Evolutionary conservation across 2,329 filamentous ascomycete genomes (phyloP), one percentile per base, ranked within the genome.

Genomic region (Cladosporium sp.): DNA sequence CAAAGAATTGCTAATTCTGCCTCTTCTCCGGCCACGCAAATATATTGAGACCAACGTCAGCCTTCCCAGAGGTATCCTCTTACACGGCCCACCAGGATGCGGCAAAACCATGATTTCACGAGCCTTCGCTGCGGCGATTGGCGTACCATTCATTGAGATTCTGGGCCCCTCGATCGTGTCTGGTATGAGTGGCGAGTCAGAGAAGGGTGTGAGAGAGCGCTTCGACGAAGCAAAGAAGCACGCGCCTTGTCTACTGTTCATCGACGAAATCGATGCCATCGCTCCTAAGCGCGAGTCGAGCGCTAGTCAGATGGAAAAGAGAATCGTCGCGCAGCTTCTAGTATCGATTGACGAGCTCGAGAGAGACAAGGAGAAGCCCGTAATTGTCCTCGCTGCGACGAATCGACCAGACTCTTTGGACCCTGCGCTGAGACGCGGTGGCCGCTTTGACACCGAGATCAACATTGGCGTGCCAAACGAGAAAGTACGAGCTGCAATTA

Each of bases 221-320:
- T 95, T 95, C 60, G 92, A 97, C 12, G 90, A 94, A 68, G 94
- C 94, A 0, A 90, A 90, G 70, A 83, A 84, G 56, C 81, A 92
- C 36, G 92, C 93, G 0, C 94, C 94, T 0, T 96, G 91, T 67
- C 79, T 99, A 4, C 81, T 99, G 4, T 95, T 97, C 68, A 89
- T 97, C 58, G 91, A 96, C 64, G 88, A 96, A 65, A 90, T 97
- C 53, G 92, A 99, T 72, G 87, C 88, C 3, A 94, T 97, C 66
- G 90, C 91, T 50, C 89, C 90, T 0, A 96, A 95, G 71, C 81
- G 89, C 57, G 90, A 96, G 61, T 89, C 84, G 56, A 85, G 88
- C 1, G 89, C 94, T 67, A 87, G 88, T 67, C 91, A 96, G 63
- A 93, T 95, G 84, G 91, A 96, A 70, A 90, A 91, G 68, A 80